Evolutionary conservation across 176 grass and related monocot genomes (phyloP).

Genomic region (Urochloa ruziziensis): DNA sequence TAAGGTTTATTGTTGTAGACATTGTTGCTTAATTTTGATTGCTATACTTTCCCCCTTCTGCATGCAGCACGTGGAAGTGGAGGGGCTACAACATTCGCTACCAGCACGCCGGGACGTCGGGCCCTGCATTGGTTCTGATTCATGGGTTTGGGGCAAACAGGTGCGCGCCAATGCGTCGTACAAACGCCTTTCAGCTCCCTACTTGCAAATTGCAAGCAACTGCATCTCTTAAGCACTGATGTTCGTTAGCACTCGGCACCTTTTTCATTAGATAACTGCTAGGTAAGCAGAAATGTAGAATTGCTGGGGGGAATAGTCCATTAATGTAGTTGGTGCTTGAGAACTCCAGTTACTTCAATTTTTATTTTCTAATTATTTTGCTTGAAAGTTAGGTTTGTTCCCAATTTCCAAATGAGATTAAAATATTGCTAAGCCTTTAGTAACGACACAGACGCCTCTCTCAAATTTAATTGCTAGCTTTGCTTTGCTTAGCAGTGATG

Average conservation of each 20-base stretch:
- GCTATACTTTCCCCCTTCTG: not conserved
- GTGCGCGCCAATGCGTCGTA: conserved; percentile 46
- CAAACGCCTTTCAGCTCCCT: not conserved
- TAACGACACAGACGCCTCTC: not conserved
- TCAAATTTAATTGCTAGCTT: not conserved
- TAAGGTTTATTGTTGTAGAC: not conserved
- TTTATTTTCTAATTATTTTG: not conserved
- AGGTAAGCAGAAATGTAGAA: not conserved
- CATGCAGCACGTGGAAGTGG: conserved; percentile 69
- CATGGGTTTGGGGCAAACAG: conserved; percentile 96
- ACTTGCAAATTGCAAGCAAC: conserved; percentile 2
- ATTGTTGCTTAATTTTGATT: not conserved
- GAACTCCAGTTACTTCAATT: not conserved
- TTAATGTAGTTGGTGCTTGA: not conserved
- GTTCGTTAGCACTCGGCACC: not conserved
- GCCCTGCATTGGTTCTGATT: conserved; percentile 80
- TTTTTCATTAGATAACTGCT: not conserved
- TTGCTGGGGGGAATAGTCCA: not conserved
- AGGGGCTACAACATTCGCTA: conserved; percentile 77
- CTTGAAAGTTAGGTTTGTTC: not conserved
- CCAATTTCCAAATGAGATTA: not conserved
- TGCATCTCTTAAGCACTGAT: not conserved
- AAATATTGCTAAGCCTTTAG: not conserved
- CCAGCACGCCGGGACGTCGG: conserved; percentile 61
- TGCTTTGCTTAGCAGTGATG: not conserved